These are phyloP conservation scores for Elymus sibiricus DNA, from an alignment of 176 grass and related monocot species.

Conservation along the genomic window DNA sequence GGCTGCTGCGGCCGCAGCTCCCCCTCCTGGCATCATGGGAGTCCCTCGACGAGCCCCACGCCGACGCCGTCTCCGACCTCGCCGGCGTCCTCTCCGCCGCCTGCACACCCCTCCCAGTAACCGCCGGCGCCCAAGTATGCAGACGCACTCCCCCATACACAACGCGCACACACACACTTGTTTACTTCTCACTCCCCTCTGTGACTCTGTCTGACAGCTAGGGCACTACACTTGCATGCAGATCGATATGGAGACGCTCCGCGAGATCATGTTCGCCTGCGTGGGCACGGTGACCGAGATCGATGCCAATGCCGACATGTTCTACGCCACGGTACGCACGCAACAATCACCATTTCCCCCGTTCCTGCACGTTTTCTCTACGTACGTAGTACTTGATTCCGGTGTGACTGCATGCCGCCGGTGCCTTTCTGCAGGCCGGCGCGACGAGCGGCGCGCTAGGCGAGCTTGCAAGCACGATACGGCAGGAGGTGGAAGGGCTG, in stretches of 20 bases:
- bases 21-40: slow-evolving; percentile 69
- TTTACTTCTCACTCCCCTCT: not conserved
- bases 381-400: not conserved
- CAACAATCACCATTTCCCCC: not conserved
- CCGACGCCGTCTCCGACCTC: slow-evolving; percentile 51
- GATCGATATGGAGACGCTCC: slow-evolving; percentile 43
- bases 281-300: slow-evolving; percentile 52
- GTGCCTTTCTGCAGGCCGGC: slow-evolving; percentile 37
- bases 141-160: not conserved
- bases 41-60: slow-evolving; percentile 38
- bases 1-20: slow-evolving; percentile 51
- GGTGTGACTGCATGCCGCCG: not conserved
- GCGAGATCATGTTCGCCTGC: slow-evolving; percentile 36
- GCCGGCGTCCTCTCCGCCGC: slow-evolving; percentile 44
- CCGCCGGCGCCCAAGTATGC: slow-evolving; percentile 59
- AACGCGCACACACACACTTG: not conserved
- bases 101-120: slow-evolving; percentile 58
- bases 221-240: slow-evolving; percentile 23
- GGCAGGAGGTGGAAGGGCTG: slow-evolving; percentile 67
- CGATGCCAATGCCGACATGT: slow-evolving; percentile 42
- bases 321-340: slow-evolving; percentile 54
- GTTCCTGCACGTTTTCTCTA: not conserved
- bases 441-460: slow-evolving; percentile 31
- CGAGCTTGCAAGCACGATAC: slow-evolving; percentile 51
- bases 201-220: not conserved